phyloP scores from a whole-genome alignment of 2,329 filamentous ascomycete species.

The Aspergillus awamori region DNA sequence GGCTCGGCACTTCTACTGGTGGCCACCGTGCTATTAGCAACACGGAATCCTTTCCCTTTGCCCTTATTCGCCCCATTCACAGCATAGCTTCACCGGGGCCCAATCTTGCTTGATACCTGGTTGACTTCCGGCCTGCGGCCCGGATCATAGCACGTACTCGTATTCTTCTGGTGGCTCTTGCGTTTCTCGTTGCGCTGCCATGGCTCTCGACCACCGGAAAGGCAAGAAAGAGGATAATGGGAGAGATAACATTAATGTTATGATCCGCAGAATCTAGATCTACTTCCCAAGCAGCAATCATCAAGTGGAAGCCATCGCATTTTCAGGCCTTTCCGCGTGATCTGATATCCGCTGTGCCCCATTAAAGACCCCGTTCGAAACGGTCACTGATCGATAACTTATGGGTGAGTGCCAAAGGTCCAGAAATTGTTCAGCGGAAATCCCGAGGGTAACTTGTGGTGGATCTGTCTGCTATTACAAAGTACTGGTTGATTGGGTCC shows the following conservation, averaged over 20 bases:
- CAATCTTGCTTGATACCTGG: background rate
- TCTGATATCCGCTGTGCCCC: background rate
- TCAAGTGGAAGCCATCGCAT: background rate
- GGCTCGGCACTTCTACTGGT: background rate
- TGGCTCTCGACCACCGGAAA: background rate
- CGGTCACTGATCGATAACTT: constrained; percentile 10
- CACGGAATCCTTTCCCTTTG: background rate
- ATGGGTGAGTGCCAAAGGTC: background rate
- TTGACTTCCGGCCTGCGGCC: background rate
- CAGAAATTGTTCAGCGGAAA: background rate
- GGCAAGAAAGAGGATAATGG: background rate
- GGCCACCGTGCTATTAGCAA: background rate
- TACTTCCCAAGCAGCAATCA: background rate
- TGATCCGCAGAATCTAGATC: background rate
- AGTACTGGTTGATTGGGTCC: background rate
- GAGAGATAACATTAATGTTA: background rate
- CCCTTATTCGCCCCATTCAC: background rate
- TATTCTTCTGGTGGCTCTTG: background rate
- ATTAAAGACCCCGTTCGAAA: background rate
- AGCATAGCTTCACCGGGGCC: background rate
- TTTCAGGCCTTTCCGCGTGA: background rate
- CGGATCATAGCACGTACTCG: background rate
- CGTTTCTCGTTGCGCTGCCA: background rate
- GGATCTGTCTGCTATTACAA: background rate
- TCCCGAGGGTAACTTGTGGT: background rate